Base-by-base conservation (phyloP, 1,139 yeast genomes). In the Lodderomyces orthopsilosis region DNA sequence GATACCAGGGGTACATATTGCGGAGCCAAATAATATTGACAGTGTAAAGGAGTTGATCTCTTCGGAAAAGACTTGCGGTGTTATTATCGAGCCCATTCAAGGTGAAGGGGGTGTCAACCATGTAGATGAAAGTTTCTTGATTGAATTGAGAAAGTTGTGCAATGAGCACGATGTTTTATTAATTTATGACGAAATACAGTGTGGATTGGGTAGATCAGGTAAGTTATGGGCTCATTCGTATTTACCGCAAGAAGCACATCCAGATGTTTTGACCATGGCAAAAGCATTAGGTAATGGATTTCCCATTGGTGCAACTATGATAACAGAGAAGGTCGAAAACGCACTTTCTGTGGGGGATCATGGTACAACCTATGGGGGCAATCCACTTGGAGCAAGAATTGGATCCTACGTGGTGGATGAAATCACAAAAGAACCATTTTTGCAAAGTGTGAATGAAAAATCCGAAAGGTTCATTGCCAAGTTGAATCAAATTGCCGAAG, bases 351-450 rank as follows among this genome's bases (percentile, higher is more conserved):
- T 88, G 15, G 98, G 98, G 44, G 98, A 93, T 60, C 98, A 93
- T 61, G 98, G 98, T 41, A 91, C 98, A 4, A 93, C 98, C 0
- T 93, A 86, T 60, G 98, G 98, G 50, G 98, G 98, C 42, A 93
- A 93, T 62, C 98, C 98, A 40, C 71, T 93, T 49, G 98, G 91
- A 2, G 75, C 94, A 35, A 80, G 91, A 49, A 78, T 93, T 43
- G 96, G 93, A 6, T 72, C 77, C 40, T 83, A 83, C 56, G 95
- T 91, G 15, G 68, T 93, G 27, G 81, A 76, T 41, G 77, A 81
- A 52, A 74, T 93, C 39, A 75, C 90, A 10, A 67, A 83, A 42
- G 66, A 74, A 3, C 75, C 70, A 19, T 83, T 93, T 52, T 74
- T 89, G 54, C 59, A 65, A 6, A 66, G 70, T 10, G 97, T 93